Conservation (phyloP, 331 rosid species). For the Dryas integrifolia region DNA sequence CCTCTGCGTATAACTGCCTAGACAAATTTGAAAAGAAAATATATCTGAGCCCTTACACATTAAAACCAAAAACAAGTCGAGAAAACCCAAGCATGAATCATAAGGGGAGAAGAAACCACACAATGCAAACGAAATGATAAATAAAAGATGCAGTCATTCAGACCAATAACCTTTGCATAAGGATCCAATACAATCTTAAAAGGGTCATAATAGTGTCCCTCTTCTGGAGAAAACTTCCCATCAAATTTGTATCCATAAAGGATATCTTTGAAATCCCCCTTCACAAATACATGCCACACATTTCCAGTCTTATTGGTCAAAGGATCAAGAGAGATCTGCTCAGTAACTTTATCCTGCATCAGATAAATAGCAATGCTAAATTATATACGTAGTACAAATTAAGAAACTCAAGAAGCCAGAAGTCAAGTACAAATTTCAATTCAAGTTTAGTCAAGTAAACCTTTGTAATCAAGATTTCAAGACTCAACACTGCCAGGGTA, state of each 20-base stretch:
- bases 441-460: not conserved
- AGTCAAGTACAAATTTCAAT: not conserved
- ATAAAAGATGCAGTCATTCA: not conserved
- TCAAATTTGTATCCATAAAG: conserved; percentile 79
- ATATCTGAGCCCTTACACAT: conserved; percentile 28
- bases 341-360: conserved; percentile 71
- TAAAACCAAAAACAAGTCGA: conserved; percentile 10
- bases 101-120: not conserved
- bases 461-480: no score
- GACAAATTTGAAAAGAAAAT: conserved; percentile 35
- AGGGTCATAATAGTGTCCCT: conserved; percentile 69
- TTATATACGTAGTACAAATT: not conserved
- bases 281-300: conserved; percentile 85
- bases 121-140: not conserved
- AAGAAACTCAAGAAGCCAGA: not conserved
- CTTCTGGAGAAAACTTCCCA: conserved; percentile 62
- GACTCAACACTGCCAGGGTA: no score
- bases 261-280: conserved; percentile 74
- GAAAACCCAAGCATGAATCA: not conserved
- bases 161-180: conserved; percentile 73
- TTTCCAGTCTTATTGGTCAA: conserved; percentile 65
- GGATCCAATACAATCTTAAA: conserved; percentile 76
- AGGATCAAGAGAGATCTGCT: conserved; percentile 64
- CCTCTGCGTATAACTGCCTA: conserved; percentile 94
- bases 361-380: conserved; percentile 2